phyloP scores from a whole-genome alignment of 140 eudicot genomes.

The Stevia rebaudiana region DNA sequence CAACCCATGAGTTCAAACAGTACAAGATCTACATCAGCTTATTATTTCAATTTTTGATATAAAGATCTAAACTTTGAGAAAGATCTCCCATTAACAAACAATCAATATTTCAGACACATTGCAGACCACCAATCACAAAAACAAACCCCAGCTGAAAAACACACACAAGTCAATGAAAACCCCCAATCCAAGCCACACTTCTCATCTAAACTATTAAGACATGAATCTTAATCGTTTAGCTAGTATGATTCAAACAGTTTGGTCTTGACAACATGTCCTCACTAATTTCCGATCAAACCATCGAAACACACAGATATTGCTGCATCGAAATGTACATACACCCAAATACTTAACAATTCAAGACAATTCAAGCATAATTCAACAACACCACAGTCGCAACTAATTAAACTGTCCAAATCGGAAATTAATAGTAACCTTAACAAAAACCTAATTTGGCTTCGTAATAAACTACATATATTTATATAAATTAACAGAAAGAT shows the following conservation, averaged over 20 bases:
- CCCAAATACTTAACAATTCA: not conserved
- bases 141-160: not conserved
- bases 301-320: not conserved
- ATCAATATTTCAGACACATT: not conserved
- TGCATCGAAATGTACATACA: not conserved
- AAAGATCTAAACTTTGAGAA: not conserved
- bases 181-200: slow-evolving; percentile 17
- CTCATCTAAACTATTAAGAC: not conserved
- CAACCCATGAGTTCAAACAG: not conserved
- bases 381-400: slow-evolving; percentile 3
- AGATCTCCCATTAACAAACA: not conserved
- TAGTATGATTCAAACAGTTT: not conserved
- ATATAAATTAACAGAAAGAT: not conserved
- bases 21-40: not conserved
- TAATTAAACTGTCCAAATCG: not conserved
- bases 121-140: not conserved
- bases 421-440: slow-evolving; percentile 1
- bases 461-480: not conserved
- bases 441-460: slow-evolving; percentile 7
- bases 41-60: not conserved
- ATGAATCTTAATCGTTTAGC: not conserved
- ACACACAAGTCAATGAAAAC: not conserved
- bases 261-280: not conserved
- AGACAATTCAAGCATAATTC: slow-evolving; percentile 13
- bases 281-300: not conserved